Conservation (phyloP, 306 rosid species). For the Boehmeria nivea region DNA sequence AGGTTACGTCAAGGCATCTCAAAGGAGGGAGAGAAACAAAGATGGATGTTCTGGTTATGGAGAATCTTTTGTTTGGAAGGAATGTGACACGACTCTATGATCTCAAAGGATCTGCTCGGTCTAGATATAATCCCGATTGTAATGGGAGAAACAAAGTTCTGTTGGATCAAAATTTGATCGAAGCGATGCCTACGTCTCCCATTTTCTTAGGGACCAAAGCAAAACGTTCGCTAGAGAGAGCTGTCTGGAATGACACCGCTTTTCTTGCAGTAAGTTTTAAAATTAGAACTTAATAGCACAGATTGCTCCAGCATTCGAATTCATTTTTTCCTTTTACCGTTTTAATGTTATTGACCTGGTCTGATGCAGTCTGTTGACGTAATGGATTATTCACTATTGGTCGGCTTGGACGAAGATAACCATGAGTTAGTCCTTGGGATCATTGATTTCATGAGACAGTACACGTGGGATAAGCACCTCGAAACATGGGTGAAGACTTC, state of each 20-base stretch:
- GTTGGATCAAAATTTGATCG: conserved; percentile 89
- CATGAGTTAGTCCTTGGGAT: conserved; percentile 90
- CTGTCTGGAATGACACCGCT: conserved; percentile 93
- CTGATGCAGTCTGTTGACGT: conserved; percentile 74
- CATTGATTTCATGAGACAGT: conserved; percentile 96
- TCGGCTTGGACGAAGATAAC: conserved; percentile 91
- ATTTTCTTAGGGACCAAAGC: conserved; percentile 93
- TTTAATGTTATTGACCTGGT: conserved; percentile 10
- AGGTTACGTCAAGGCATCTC: conserved; percentile 77
- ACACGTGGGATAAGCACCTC: conserved; percentile 99
- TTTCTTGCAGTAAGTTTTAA: conserved; percentile 82
- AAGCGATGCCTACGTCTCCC: conserved; percentile 98
- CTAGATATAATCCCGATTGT: conserved; percentile 81
- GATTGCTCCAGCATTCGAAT: background rate
- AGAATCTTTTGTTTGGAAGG: conserved; percentile 83
- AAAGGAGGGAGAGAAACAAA: conserved; percentile 83
- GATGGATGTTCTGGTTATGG: conserved; percentile 92
- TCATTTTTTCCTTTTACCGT: background rate
- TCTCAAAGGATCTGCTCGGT: conserved; percentile 89
- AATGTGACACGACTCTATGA: conserved; percentile 75
- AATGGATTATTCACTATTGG: conserved; percentile 95
- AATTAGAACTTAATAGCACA: background rate
- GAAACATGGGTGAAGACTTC: conserved; percentile 98
- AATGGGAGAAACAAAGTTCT: conserved; percentile 83
- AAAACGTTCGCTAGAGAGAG: conserved; percentile 82